Evolutionary conservation across 805 yeast species (phyloP), one percentile per base, ranked within the genome.

Genomic region (Metschnikowia dekortorum): DNA sequence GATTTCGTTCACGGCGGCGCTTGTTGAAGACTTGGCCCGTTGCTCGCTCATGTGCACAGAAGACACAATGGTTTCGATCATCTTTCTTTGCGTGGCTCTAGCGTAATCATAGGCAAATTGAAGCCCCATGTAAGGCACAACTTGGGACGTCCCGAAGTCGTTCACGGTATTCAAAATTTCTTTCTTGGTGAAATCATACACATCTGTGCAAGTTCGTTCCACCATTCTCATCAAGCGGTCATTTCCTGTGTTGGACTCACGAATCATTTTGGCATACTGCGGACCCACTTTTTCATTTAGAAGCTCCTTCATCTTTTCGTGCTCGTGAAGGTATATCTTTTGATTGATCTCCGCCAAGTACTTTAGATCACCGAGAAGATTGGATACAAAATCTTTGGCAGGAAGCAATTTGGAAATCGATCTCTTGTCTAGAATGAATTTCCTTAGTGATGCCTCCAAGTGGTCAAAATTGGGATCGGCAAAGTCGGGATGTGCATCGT

Each of bases 321-420:
- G 76, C 50, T 83, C 87, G 28, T 71, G 67, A 11, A 67, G 57
- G 55, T 83, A 79, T 11, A 79, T 69, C n/a, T 74, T 66, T 46
- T 81, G 75, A 63, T 91, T 94, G n/a, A 80, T 68, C 8, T 74
- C 68, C 0, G 95, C 77, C 18, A 94, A 71, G 1, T 70, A 67
- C 45, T 71, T 70, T 38, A 92, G 61, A 61, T 94, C 99, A 22
- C 66, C 65, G 39, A 87, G 76, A 10, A 91, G 62, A 59, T 90
- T 92, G 16, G 75, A 53, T 30, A 92, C 69, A 59, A 87, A 94
- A n/a, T 85, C 91, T 62, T 90, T 89, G 0, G 97, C 98, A 0
- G 99, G 99, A 34, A 89, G 78, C 11, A 94, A 73, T 64, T 94
- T 94, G 0, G 98, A 90, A 9, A 87, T 66, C 0, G 97, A 83